These are phyloP conservation scores for Talaromyces funiculosus DNA, from an alignment of 2,329 filamentous ascomycete species.

Conservation along the genomic window DNA sequence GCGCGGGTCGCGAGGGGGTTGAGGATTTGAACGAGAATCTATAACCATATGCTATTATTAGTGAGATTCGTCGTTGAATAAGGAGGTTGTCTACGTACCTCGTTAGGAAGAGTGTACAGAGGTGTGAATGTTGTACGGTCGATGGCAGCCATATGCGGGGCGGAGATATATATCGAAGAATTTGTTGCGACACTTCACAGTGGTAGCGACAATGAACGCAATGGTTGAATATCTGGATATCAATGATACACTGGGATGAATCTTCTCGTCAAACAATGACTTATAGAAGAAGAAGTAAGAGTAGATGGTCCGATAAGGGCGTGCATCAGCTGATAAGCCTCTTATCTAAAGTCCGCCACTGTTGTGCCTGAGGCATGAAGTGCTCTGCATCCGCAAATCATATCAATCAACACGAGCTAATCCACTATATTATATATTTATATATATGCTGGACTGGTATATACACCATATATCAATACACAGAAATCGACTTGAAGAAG, in stretches of 20 bases:
- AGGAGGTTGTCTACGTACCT: not conserved
- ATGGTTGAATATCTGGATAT: too few relatives aligned
- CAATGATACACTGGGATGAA: not conserved
- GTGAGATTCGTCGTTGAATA: not conserved
- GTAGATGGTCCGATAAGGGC: not conserved
- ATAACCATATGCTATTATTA: not conserved
- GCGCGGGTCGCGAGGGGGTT: constrained; percentile 44
- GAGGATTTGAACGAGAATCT: constrained; percentile 51
- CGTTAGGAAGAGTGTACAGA: constrained; percentile 6
- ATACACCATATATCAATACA: not conserved
- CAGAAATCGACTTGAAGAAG: constrained; percentile 9
- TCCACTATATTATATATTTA: too few relatives aligned
- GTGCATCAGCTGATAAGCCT: not conserved
- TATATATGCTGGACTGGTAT: not conserved
- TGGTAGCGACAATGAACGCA: not conserved
- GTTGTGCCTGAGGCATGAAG: not conserved
- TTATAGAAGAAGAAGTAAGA: not conserved
- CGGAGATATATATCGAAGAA: not conserved
- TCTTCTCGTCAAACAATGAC: not conserved
- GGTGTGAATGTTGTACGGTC: not conserved
- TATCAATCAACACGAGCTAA: too few relatives aligned
- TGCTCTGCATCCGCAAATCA: too few relatives aligned
- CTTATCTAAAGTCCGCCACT: not conserved
- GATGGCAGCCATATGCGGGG: constrained; percentile 1
- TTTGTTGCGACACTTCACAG: not conserved